phyloP scores from a whole-genome alignment of 2,329 filamentous ascomycete species.

The Xylariaceae sp. region DNA sequence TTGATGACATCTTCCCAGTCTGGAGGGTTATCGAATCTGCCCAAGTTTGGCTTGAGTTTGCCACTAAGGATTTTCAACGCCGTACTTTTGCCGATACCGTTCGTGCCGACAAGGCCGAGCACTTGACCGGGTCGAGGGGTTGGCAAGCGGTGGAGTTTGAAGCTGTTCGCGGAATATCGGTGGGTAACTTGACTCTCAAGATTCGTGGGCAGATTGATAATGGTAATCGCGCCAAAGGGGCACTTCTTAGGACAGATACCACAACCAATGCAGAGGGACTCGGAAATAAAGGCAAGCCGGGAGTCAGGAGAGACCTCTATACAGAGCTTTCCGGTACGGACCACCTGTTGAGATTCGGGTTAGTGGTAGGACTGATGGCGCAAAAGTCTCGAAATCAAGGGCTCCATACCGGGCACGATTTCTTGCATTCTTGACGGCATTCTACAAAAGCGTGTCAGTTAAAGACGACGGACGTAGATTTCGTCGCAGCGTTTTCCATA shows the following conservation, averaged over 20 bases:
- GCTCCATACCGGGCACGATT: conserved; percentile 60
- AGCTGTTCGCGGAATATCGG: conserved; percentile 98
- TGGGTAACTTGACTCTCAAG: conserved; percentile 97
- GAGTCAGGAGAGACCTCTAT: conserved; percentile 87
- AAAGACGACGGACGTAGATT: not conserved
- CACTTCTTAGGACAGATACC: conserved; percentile 99
- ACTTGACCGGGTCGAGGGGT: conserved; percentile 95
- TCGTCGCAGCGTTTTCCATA: conserved; percentile 25
- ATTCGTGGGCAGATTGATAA: conserved; percentile 99
- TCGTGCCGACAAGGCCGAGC: conserved; percentile 92
- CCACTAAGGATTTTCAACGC: conserved; percentile 97
- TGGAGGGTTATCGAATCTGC: conserved; percentile 89
- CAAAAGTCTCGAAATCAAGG: not conserved
- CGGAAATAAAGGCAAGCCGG: conserved; percentile 96
- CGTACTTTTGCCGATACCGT: conserved; percentile 99
- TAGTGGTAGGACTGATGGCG: conserved; percentile 7
- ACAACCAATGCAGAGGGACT: conserved; percentile 92
- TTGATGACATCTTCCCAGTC: conserved; percentile 99
- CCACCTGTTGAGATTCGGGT: conserved; percentile 56
- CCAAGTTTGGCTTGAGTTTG: conserved; percentile 97
- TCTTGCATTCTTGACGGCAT: conserved; percentile 99
- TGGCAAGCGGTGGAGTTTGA: conserved; percentile 95
- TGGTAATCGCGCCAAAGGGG: conserved; percentile 96
- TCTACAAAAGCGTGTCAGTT: conserved; percentile 51
- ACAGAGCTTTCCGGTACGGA: conserved; percentile 93